Conservation (phyloP, 2,329 filamentous ascomycete species). For the Mycosphaerelloides madeirae region DNA sequence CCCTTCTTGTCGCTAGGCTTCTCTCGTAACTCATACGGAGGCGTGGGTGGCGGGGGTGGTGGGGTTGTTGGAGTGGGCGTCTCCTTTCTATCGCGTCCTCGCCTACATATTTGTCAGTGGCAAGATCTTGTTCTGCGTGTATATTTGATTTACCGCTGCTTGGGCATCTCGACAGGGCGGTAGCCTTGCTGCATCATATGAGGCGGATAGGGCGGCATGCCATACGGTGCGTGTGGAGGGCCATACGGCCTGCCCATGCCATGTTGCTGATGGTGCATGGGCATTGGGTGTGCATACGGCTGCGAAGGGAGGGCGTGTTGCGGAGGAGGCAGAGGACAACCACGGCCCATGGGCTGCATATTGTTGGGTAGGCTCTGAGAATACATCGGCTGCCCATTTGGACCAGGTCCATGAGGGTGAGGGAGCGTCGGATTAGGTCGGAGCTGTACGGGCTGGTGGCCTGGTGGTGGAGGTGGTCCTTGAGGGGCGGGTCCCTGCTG, state of each 20-base stretch:
- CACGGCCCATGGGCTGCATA: background rate
- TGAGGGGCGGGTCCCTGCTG: conserved; percentile 2
- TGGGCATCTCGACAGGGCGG: background rate
- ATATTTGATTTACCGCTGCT: background rate
- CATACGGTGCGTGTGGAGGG: conserved; percentile 12
- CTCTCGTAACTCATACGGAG: conserved; percentile 17
- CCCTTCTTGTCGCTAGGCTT: conserved; percentile 15
- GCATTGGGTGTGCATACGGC: conserved; percentile 15
- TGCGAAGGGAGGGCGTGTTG: conserved; percentile 13
- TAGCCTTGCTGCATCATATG: background rate
- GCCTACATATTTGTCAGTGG: background rate
- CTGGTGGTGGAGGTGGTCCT: background rate
- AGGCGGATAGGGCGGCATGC: conserved; percentile 9
- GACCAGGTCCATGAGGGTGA: background rate
- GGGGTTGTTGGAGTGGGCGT: conserved; percentile 13
- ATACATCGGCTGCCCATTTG: too few relatives aligned
- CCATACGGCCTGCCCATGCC: conserved; percentile 17
- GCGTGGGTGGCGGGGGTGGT: conserved; percentile 18
- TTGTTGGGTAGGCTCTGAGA: too few relatives aligned
- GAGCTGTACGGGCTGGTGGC: background rate
- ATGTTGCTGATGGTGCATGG: conserved; percentile 3
- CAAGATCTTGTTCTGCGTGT: too few relatives aligned
- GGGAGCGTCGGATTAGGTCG: background rate
- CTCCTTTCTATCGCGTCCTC: conserved; percentile 10
- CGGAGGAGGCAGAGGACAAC: conserved; percentile 1